A percentile compares a stretch with the other conserved stretches of the same genome.
Evolutionary conservation across 768 basidiomycete genomes (phyloP).

Genomic region (Kwoniella mangroviensis): DNA sequence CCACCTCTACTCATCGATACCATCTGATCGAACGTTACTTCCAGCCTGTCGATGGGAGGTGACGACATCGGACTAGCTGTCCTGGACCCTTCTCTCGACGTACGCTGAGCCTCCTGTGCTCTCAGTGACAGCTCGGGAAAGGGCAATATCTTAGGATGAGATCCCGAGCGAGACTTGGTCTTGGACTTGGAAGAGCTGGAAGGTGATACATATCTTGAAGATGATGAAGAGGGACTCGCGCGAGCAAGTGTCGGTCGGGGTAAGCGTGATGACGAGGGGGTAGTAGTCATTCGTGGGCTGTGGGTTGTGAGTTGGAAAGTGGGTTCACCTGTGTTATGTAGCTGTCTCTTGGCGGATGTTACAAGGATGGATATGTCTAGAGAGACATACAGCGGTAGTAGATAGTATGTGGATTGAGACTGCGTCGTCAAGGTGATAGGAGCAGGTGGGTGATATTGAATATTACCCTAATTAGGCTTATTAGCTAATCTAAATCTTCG

Average conservation of each 20-base stretch:
- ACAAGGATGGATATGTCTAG: no score
- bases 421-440: no score
- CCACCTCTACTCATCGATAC: conserved; percentile 20
- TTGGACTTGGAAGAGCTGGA: conserved; percentile 4
- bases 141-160: conserved; percentile 45
- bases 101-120: conserved; percentile 16
- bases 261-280: conserved; percentile 21
- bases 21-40: conserved; percentile 23
- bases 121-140: conserved; percentile 46
- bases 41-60: conserved; percentile 19
- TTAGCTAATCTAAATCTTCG: no score
- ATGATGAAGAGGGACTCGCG: conserved; percentile 10
- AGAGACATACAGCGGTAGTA: no score
- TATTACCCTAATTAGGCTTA: no score
- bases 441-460: no score
- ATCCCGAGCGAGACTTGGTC: conserved; percentile 28
- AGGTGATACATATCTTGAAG: conserved; percentile 8
- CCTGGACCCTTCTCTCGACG: conserved; percentile 26
- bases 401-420: no score
- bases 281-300: conserved; percentile 12
- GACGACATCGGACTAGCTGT: conserved; percentile 23
- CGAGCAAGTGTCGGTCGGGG: conserved; percentile 17
- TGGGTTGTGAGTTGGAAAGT: not conserved
- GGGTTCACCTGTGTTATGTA: no score
- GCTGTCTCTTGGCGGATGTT: no score